Conservation (phyloP, 331 rosid genomes). For the Dryas integrifolia region DNA sequence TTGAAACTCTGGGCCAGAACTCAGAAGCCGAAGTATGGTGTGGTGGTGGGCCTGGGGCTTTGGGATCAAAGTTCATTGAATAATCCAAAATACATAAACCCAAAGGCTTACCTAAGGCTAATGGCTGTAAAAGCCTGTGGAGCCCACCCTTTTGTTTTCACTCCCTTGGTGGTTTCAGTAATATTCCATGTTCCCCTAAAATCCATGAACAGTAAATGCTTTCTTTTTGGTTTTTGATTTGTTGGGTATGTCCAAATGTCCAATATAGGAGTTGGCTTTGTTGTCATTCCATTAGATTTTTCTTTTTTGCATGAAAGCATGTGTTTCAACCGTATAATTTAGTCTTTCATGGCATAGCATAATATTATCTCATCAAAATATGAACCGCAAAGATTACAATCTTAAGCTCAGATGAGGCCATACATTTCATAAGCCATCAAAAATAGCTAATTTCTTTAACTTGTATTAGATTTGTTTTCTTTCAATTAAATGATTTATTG, state of each 20-base stretch:
- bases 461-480: background rate
- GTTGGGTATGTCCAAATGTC: background rate
- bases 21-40: background rate
- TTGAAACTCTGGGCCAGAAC: background rate
- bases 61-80: background rate
- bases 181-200: background rate
- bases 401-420: no score
- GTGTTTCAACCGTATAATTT: no score
- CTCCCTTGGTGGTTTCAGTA: conserved; percentile 2
- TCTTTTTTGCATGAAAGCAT: background rate
- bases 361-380: background rate
- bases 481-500: background rate
- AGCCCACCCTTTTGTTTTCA: conserved; percentile 12
- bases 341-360: background rate
- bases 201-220: background rate
- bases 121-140: background rate
- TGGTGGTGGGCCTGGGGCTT: background rate
- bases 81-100: background rate
- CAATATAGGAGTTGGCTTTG: background rate
- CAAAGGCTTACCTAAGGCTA: background rate
- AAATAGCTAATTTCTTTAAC: background rate
- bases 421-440: no score
- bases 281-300: background rate
- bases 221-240: background rate
- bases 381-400: conserved; percentile 6